Base-by-base conservation (phyloP, 2,329 filamentous ascomycete genomes). In the Harringtonia aguacate region DNA sequence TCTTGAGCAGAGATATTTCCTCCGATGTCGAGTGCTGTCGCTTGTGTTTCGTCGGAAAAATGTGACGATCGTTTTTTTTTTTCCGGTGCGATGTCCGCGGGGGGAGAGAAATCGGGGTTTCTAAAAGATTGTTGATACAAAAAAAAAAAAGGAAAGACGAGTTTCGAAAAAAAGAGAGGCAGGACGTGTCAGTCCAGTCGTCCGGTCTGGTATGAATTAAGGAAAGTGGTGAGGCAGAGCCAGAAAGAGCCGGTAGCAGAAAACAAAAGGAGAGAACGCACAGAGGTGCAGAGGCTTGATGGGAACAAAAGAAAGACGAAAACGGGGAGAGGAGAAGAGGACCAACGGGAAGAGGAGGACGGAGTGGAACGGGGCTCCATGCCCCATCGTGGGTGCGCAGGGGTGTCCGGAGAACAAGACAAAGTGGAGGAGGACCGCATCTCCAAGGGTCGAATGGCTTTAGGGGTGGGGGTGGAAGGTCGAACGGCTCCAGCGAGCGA, bases 341-440 rank as follows among this genome's bases (percentile, higher is more conserved):
- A 43, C 24, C 33, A 22, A 22, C 10, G 38, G 15, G 39, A 39
- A 41, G 27, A 40, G 15, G 27, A 38, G 35, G 45, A 37, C 31
- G 39, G 38, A 35, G 38, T 41, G 39, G 42, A 41, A 37, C 39
- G 24, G 18, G 39, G 40, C n/a, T n/a, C 41, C 36, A 41, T 37
- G 41, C n/a, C n/a, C n/a, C 45, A 47, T 47, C 45, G 38, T 47
- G 45, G 45, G 34, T 28, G 34, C 38, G 36, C 27, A 41, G 41
- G 45, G 39, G 30, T 21, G 22, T 27, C 27, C 24, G 33, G 37
- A 38, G 39, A 22, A 27, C 33, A 43, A 31, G 38, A 21, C 41
- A 36, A 29, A 14, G 24, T 6, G 24, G 24, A 41, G 30, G 34
- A 13, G 28, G 33, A 34, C 8, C 14, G 24, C 22, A 37, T 34